Base-by-base conservation (phyloP, 495 filamentous ascomycete genomes). In the Schizothecium vesticola region DNA sequence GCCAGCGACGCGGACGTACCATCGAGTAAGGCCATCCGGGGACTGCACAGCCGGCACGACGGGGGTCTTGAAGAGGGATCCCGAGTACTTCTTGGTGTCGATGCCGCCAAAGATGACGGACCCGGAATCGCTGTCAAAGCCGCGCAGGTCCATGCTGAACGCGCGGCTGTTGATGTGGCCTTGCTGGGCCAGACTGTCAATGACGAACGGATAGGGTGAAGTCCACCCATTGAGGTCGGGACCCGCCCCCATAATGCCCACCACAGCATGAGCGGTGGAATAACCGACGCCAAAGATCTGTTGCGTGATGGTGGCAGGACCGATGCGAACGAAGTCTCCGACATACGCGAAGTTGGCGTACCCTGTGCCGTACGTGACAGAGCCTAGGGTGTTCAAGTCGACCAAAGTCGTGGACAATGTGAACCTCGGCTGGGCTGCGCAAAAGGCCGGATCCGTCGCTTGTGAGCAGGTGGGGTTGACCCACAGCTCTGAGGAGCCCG, bases 91-190 rank as follows among this genome's bases (percentile, higher is more conserved):
- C 24, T 84, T 87, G 1, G 89, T 92, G 74, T 99, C 90, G 61
- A 99, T 89, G 26, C 95, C 95, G 22, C 95, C 95, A 70, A 97
- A 99, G 19, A 97, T 72, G 56, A 84, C 79, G 51, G 71, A 76
- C 31, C 80, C 80, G 21, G 68, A 73, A 65, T 92, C 80, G 55
- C 64, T 69, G n/a, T 63, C 60, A 69, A 70, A 68, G 78, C 77
- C 60, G 33, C 70, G 65, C 11, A 90, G 77, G 64, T 91, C 87
- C 23, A 93, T 76, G 67, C 88, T 90, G 74, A 92, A 96, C 13
- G 90, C 86, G 66, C 85, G 88, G 56, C 88, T 90, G 64, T 89
- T 84, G 70, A 89, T 92, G 36, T 88, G 56, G 4, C 86, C 87
- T 61, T 86, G 80, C 19, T 84, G 67, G 22, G 84, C 84, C 71